phyloP scores from a whole-genome alignment of 1,139 yeast genomes.

The Sugiyamaella pinicola region DNA sequence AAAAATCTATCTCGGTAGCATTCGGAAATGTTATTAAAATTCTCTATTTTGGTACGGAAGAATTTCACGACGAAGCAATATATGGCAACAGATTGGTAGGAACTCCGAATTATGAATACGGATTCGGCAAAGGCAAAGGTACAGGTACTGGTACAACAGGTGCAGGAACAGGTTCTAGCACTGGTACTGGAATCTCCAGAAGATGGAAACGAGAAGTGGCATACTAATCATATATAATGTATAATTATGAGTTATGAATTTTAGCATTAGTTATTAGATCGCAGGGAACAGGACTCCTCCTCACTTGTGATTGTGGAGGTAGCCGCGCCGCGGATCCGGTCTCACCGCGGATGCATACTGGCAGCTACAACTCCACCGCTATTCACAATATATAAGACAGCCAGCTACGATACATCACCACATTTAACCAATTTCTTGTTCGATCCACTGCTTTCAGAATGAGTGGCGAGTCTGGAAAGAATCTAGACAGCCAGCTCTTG shows the following conservation, averaged over 20 bases:
- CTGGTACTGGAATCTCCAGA: not conserved
- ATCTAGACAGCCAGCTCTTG: slow-evolving; percentile 8
- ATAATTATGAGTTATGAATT: slow-evolving; percentile 3
- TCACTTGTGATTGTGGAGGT: too few species aligned
- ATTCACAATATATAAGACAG: not conserved
- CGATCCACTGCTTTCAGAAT: not conserved
- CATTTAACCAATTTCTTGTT: not conserved
- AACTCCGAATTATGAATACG: not conserved
- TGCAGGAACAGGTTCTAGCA: not conserved
- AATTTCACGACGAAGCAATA: slow-evolving; percentile 30
- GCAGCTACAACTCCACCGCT: too few species aligned
- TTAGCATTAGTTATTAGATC: not conserved
- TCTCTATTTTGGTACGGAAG: slow-evolving; percentile 67
- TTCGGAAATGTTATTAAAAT: slow-evolving; percentile 74
- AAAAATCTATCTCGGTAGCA: slow-evolving; percentile 71
- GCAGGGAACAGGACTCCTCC: not conserved
- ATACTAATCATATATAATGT: slow-evolving; percentile 11
- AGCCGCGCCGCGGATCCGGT: not conserved
- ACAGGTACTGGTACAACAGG: too few species aligned
- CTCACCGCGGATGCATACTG: too few species aligned
- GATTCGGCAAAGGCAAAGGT: not conserved
- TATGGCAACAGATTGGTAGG: slow-evolving; percentile 15
- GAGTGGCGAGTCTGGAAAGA: not conserved
- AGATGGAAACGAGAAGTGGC: slow-evolving; percentile 23
- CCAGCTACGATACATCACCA: not conserved